A percentile compares a stretch with the other conserved stretches of the same genome.
Conservation (phyloP, 139 green algal species). For the Trebouxia sp. region DNA sequence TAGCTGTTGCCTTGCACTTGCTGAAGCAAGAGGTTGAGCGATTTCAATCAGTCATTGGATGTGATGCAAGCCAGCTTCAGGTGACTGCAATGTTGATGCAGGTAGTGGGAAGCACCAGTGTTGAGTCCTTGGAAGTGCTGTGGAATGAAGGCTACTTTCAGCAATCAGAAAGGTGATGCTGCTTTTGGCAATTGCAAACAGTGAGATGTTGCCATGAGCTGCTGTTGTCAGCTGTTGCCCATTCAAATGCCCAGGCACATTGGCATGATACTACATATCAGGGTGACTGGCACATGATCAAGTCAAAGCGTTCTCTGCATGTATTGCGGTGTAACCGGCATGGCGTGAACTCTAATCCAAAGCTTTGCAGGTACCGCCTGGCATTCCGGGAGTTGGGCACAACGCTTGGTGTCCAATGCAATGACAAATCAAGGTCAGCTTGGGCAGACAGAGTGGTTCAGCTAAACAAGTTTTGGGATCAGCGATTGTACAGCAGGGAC, state of each 20-base stretch:
- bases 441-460: constrained; percentile 26
- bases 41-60: too few relatives aligned
- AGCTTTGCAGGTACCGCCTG: constrained; percentile 35
- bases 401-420: constrained; percentile 53
- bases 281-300: too few relatives aligned
- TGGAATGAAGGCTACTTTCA: constrained; percentile 39
- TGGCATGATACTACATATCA: too few relatives aligned
- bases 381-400: constrained; percentile 60
- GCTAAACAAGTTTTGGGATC: constrained; percentile 40
- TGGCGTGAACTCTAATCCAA: neutral
- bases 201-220: too few relatives aligned
- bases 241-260: too few relatives aligned
- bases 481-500: constrained; percentile 10
- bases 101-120: neutral
- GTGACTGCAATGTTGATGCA: too few relatives aligned
- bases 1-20: too few relatives aligned
- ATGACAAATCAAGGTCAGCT: neutral
- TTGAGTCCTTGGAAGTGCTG: constrained; percentile 35
- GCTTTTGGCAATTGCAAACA: too few relatives aligned
- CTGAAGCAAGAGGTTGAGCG: too few relatives aligned
- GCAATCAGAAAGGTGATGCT: constrained; percentile 12
- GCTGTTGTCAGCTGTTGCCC: too few relatives aligned
- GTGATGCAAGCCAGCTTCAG: too few relatives aligned
- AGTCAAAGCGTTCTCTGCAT: too few relatives aligned
- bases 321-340: neutral